Conservation (phyloP, 2,329 filamentous ascomycete species). For the Colletotrichum phormii region DNA sequence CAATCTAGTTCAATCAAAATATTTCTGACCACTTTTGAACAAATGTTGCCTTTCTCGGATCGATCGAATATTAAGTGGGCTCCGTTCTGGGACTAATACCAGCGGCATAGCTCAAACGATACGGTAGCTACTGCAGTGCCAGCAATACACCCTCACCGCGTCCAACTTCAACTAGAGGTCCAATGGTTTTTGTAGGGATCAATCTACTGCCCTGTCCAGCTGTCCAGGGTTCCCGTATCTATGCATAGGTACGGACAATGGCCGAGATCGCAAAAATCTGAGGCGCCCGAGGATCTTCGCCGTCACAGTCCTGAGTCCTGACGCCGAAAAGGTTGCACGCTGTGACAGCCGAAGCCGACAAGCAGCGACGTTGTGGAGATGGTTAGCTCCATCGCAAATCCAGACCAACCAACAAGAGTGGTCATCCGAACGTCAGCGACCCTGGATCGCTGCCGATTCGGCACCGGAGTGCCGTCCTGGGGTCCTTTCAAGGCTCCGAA, state of each 20-base stretch:
- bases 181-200: background rate
- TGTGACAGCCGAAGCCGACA: background rate
- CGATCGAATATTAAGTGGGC: background rate
- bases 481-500: background rate
- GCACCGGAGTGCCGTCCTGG: background rate
- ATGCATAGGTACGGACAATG: background rate
- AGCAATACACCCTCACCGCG: background rate
- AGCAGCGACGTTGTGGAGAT: background rate
- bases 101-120: no score
- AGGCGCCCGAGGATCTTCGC: background rate
- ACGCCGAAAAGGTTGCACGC: background rate
- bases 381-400: background rate
- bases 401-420: constrained; percentile 5
- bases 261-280: background rate
- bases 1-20: constrained; percentile 30
- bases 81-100: background rate
- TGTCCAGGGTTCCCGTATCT: background rate
- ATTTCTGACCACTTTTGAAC: constrained; percentile 17
- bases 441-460: constrained; percentile 4
- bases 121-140: background rate
- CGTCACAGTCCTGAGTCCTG: constrained; percentile 1
- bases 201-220: background rate
- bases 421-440: constrained; percentile 1
- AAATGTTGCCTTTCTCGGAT: background rate
- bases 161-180: background rate